phyloP scores from a whole-genome alignment of 2,329 filamentous ascomycete species.

The Fusarium bulbicola region DNA sequence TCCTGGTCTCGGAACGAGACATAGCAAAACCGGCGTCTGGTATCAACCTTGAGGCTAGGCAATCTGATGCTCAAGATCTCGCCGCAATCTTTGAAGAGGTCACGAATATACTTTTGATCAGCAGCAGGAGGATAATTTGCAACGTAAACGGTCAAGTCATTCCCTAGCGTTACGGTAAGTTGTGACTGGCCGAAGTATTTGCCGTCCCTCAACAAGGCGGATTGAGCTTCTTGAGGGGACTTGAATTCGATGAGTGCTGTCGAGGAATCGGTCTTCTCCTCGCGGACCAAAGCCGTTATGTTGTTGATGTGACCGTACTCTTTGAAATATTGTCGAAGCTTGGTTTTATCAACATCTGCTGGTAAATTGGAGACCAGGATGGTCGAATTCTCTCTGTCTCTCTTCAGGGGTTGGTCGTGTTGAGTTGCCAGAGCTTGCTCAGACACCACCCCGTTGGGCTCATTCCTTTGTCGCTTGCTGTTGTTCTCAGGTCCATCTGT shows the following conservation, averaged over 20 bases:
- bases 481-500: conserved; percentile 54
- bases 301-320: conserved; percentile 88
- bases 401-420: conserved; percentile 61
- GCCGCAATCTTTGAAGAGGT: conserved; percentile 78
- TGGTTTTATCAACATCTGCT: conserved; percentile 71
- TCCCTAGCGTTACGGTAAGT: conserved; percentile 78
- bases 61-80: conserved; percentile 87
- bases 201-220: conserved; percentile 81
- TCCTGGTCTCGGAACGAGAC: conserved; percentile 80
- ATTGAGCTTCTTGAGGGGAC: conserved; percentile 79
- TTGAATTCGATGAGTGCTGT: conserved; percentile 88
- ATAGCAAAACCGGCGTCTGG: conserved; percentile 93
- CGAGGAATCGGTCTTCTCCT: conserved; percentile 67
- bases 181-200: conserved; percentile 79
- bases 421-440: conserved; percentile 14
- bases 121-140: conserved; percentile 87
- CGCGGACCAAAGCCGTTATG: conserved; percentile 70
- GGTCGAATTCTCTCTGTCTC: conserved; percentile 90
- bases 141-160: conserved; percentile 84
- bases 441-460: conserved; percentile 45
- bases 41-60: conserved; percentile 90
- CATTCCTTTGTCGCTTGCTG: conserved; percentile 73
- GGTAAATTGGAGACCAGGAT: conserved; percentile 85
- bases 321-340: conserved; percentile 88
- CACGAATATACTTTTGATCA: conserved; percentile 74